Percentiles rank a stretch among this genome's conserved stretches.
These are phyloP conservation scores for Lachancea waltii DNA, from an alignment of 805 yeast genomes.

Conservation along the genomic window DNA sequence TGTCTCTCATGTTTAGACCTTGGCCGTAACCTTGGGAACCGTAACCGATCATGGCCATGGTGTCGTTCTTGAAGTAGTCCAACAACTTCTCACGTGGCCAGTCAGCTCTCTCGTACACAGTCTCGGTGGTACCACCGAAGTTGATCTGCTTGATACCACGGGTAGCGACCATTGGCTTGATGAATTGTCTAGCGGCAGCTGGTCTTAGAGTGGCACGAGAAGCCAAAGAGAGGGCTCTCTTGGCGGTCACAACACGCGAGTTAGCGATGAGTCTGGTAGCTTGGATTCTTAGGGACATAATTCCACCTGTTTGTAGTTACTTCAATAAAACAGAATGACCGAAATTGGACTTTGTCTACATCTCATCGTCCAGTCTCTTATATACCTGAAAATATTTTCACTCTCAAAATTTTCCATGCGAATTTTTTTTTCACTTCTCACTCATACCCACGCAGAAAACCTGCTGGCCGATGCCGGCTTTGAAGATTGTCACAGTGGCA, in stretches of 20 bases:
- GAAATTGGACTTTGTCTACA: neutral
- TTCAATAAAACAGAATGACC: neutral
- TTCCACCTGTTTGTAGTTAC: neutral
- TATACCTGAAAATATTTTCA: constrained; percentile 7
- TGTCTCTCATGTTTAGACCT: constrained; percentile 98
- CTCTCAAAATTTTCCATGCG: neutral
- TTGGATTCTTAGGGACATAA: constrained; percentile 37
- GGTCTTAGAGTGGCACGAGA: constrained; percentile 48
- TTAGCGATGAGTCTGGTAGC: constrained; percentile 37
- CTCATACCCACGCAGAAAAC: neutral
- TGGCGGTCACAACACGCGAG: constrained; percentile 42
- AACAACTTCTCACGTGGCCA: constrained; percentile 98
- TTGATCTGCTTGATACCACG: constrained; percentile 96
- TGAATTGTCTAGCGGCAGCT: constrained; percentile 44
- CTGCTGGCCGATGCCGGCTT: constrained; percentile 1
- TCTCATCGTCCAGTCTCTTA: neutral
- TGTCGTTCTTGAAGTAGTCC: constrained; percentile 96
- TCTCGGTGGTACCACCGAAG: constrained; percentile 93
- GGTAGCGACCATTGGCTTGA: constrained; percentile 47
- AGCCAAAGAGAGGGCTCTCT: constrained; percentile 59
- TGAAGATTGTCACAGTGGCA: too few species aligned
- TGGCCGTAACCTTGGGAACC: constrained; percentile 99
- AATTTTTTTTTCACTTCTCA: neutral
- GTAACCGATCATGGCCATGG: constrained; percentile 96
- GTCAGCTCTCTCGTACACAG: constrained; percentile 97